These are phyloP conservation scores for Nicotiana tabacum DNA, from an alignment of 257 asterid genomes.

Conservation along the genomic window DNA sequence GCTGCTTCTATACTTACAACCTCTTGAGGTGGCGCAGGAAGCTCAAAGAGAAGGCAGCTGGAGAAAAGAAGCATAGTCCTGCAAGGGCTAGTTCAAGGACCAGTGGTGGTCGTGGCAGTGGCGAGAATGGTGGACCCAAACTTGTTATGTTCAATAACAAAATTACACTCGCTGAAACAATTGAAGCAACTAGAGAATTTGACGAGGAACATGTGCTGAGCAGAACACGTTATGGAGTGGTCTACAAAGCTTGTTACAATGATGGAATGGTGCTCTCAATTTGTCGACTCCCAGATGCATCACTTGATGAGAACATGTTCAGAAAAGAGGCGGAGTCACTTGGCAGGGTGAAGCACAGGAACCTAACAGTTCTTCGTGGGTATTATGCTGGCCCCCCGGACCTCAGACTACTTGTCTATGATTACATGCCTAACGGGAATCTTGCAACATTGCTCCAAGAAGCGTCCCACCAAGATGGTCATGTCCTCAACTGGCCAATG, in stretches of 20 bases:
- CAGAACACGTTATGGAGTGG: constrained; percentile 51
- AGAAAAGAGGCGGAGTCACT: constrained; percentile 62
- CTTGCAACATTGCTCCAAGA: constrained; percentile 63
- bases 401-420: constrained; percentile 51
- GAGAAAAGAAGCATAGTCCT: constrained; percentile 65
- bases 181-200: constrained; percentile 62
- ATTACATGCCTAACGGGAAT: constrained; percentile 82
- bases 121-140: constrained; percentile 56
- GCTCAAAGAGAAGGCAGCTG: constrained; percentile 38
- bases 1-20: constrained; percentile 63
- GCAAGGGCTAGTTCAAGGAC: constrained; percentile 59
- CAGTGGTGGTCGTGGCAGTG: constrained; percentile 63
- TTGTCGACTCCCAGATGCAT: constrained; percentile 43
- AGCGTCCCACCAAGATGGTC: constrained; percentile 77
- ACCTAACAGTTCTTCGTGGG: constrained; percentile 69
- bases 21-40: constrained; percentile 69
- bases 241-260: constrained; percentile 58
- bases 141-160: constrained; percentile 67
- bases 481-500: constrained; percentile 76
- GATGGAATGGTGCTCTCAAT: constrained; percentile 77
- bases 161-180: constrained; percentile 62
- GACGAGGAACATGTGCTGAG: constrained; percentile 68
- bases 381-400: constrained; percentile 61
- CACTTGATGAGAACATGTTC: constrained; percentile 43
- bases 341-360: constrained; percentile 64